Evolutionary conservation across 352 stramenopile species (phyloP), one percentile per base, ranked within the genome.

Genomic region (Phytophthora megakarya): DNA sequence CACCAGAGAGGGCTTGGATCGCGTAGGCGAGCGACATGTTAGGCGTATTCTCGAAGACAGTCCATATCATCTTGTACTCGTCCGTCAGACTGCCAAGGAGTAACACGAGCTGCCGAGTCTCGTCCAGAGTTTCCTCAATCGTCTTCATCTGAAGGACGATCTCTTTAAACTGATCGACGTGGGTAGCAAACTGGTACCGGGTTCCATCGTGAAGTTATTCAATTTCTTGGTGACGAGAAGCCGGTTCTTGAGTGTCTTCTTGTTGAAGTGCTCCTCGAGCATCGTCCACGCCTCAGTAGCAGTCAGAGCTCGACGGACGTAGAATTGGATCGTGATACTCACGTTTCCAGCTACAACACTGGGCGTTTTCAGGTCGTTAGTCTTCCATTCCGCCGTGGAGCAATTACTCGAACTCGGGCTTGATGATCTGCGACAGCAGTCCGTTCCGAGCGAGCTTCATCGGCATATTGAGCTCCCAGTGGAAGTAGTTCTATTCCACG

Each of bases 1-100:
- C 45, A 52, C 45, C 45, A 39, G 26, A 39, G 25, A 28, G 25
- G 6, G 19, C 26, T 52, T 52, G 45, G 10, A 52, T 40, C 30
- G 30, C 30, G 30, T 35, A 35, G 3, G 30, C 30, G 8, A 35
- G 30, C 2, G 8, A 15, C 8, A 35, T 35, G 30, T 35, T 35
- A 7, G 30, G 30, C 8, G 40, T 30, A 11, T 28, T 47, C 40
- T 30, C 40, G 40, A 47, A 7, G 1, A 18, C 40, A 18, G 21
- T 47, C 3, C 21, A 32, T 4, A 47, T n/a, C 1, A 30, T 47
- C 40, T 30, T 28, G 40, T 47, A 47, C 40, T 47, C 40, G 19
- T 47, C 21, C 5, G 19, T 47, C 3, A 47, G 19, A 30, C 19
- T 30, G 3, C 19, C 40, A 30, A 47, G 9, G 21, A 30, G 40